These are phyloP conservation scores for Barnettozyma vustinii DNA, from an alignment of 805 yeast species.

Conservation along the genomic window DNA sequence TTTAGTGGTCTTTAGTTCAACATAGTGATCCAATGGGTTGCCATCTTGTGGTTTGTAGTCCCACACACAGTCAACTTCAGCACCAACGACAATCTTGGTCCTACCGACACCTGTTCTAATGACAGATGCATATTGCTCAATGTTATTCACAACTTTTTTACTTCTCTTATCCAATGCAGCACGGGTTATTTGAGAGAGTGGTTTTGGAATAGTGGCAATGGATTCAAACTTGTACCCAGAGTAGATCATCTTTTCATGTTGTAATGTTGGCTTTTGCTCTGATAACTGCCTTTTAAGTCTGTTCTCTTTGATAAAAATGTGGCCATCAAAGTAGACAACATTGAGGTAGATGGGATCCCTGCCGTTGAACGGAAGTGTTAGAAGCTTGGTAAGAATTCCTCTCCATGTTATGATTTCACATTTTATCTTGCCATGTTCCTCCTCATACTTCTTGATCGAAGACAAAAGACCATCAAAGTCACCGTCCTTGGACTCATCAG, in stretches of 20 bases:
- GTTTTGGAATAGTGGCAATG: conserved; percentile 65
- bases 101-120: conserved; percentile 82
- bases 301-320: conserved; percentile 51
- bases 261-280: conserved; percentile 24
- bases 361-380: conserved; percentile 59
- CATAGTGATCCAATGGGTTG: conserved; percentile 57
- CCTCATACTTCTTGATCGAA: conserved; percentile 55
- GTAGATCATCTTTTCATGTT: conserved; percentile 41
- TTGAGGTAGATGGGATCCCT: conserved; percentile 57
- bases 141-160: conserved; percentile 56
- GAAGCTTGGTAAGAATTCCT: conserved; percentile 72
- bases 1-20: conserved; percentile 74
- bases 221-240: conserved; percentile 86
- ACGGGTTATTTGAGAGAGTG: conserved; percentile 68
- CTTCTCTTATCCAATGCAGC: conserved; percentile 61
- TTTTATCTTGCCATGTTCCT: conserved; percentile 35
- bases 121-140: conserved; percentile 75
- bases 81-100: conserved; percentile 64
- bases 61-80: conserved; percentile 89
- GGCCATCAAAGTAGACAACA: conserved; percentile 69
- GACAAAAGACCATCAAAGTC: conserved; percentile 52
- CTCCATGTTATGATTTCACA: conserved; percentile 78
- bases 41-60: conserved; percentile 61
- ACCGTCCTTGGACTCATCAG: conserved; percentile 52
- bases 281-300: conserved; percentile 21